Evolutionary conservation across 495 filamentous ascomycete genomes (phyloP).

Genomic region (Penicillium canariense): DNA sequence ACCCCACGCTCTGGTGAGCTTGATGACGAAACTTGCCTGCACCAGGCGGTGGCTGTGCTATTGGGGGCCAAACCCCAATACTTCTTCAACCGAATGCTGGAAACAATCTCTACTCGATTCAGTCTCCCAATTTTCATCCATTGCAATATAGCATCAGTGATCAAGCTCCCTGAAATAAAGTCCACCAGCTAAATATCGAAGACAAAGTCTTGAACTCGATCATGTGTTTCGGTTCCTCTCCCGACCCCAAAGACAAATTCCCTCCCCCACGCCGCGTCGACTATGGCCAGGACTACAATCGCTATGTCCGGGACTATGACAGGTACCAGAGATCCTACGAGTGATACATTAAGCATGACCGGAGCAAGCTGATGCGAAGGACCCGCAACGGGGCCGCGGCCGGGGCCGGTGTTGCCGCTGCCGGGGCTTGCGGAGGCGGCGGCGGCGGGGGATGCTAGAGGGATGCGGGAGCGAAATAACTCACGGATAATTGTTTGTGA

Average conservation of each 20-base stretch:
- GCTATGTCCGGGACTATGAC: slow-evolving; percentile 7
- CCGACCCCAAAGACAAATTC: not conserved
- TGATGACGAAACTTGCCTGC: not conserved
- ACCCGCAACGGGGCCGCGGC: not conserved
- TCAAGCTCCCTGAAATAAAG: too few relatives aligned
- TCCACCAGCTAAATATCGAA: not conserved
- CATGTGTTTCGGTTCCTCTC: slow-evolving; percentile 14
- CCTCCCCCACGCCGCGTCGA: slow-evolving; percentile 1
- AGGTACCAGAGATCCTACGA: slow-evolving; percentile 1
- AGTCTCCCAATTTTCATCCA: not conserved
- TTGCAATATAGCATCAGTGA: not conserved
- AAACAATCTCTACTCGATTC: not conserved
- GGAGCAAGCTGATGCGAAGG: not conserved
- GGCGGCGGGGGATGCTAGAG: slow-evolving; percentile 2
- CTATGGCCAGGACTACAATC: slow-evolving; percentile 8
- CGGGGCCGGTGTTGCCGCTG: not conserved
- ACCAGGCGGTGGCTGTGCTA: slow-evolving; percentile 1
- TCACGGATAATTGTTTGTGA: not conserved
- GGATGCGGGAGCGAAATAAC: not conserved
- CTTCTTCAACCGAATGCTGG: not conserved
- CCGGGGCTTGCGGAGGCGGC: not conserved
- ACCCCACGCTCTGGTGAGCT: too few relatives aligned
- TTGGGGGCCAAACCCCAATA: not conserved
- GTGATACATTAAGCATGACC: not conserved
- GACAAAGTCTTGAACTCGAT: not conserved